Evolutionary conservation across 2,329 filamentous ascomycete genomes (phyloP).

Genomic region (Phialophora expanda): DNA sequence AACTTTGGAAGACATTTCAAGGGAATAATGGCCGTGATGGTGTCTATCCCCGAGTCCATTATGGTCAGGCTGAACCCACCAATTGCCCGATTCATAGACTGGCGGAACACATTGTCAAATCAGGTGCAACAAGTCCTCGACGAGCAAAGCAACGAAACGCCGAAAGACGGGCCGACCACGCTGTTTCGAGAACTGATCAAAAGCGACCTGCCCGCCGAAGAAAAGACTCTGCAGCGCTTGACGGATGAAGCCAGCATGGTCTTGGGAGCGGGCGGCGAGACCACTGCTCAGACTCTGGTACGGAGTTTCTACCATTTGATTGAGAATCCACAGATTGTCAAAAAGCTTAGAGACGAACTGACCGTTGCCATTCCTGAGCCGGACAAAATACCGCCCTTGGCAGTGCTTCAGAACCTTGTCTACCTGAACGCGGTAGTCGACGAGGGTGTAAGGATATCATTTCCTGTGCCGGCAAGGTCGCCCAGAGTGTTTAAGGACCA

Average conservation of each 20-base stretch:
- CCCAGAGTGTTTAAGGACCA: slow-evolving; percentile 38
- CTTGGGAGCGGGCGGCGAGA: slow-evolving; percentile 44
- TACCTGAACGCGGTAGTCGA: slow-evolving; percentile 40
- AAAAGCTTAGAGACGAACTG: slow-evolving; percentile 30
- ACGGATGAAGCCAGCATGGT: slow-evolving; percentile 44
- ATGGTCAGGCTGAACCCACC: not conserved
- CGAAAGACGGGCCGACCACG: slow-evolving; percentile 21
- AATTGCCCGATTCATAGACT: not conserved
- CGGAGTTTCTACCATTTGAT: slow-evolving; percentile 43
- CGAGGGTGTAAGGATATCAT: slow-evolving; percentile 18
- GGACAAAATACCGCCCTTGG: slow-evolving; percentile 34
- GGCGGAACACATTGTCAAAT: not conserved
- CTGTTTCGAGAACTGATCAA: slow-evolving; percentile 44
- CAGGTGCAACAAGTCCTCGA: slow-evolving; percentile 9
- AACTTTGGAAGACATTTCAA: slow-evolving; percentile 14
- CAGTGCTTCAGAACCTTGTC: slow-evolving; percentile 48
- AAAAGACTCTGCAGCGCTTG: slow-evolving; percentile 45
- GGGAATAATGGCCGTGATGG: not conserved
- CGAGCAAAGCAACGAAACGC: slow-evolving; percentile 11
- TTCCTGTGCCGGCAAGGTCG: slow-evolving; percentile 41
- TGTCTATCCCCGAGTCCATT: slow-evolving; percentile 1
- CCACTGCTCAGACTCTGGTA: slow-evolving; percentile 42
- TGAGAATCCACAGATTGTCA: slow-evolving; percentile 13
- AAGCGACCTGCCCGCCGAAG: slow-evolving; percentile 41
- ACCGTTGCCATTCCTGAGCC: slow-evolving; percentile 23